Percentiles rank a stretch among this genome's conserved stretches.
phyloP scores from a whole-genome alignment of 2,329 filamentous ascomycete species.

The Microcyclosporella mali region DNA sequence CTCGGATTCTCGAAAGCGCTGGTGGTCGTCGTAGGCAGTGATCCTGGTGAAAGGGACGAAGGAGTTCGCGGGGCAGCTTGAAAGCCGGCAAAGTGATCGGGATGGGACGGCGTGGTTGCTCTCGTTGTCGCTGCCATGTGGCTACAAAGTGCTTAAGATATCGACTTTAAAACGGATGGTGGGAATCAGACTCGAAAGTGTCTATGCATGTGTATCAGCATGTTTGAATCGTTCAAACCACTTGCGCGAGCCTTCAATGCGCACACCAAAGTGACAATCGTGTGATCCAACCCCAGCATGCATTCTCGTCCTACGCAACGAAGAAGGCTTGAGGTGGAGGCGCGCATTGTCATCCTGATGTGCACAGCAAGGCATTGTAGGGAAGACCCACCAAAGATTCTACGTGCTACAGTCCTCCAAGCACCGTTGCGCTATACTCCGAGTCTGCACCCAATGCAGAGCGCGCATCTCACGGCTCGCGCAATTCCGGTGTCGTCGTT shows the following conservation, averaged over 20 bases:
- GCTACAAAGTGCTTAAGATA: conserved; percentile 18
- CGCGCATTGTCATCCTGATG: too few relatives aligned
- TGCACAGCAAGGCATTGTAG: too few relatives aligned
- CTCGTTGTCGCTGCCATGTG: conserved; percentile 42
- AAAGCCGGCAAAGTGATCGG: conserved; percentile 35
- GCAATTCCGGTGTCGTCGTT: too few relatives aligned
- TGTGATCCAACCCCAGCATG: too few relatives aligned
- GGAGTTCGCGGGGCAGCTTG: conserved; percentile 36
- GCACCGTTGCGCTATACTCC: background rate
- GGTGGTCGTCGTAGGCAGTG: conserved; percentile 20
- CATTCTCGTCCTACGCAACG: too few relatives aligned
- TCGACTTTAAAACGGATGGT: background rate
- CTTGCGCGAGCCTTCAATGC: too few relatives aligned
- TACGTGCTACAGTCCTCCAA: background rate
- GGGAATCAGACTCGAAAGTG: background rate
- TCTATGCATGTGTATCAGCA: conserved; percentile 6
- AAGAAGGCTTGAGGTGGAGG: too few relatives aligned
- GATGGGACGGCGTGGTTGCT: conserved; percentile 37
- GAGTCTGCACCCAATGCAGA: too few relatives aligned
- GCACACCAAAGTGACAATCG: too few relatives aligned
- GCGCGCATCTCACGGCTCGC: too few relatives aligned
- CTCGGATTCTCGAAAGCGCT: conserved; percentile 18
- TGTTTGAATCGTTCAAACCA: too few relatives aligned
- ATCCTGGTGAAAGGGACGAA: conserved; percentile 29
- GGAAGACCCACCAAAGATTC: background rate